Percentiles rank a stretch among this genome's conserved stretches.
phyloP scores from a whole-genome alignment of 2,329 filamentous ascomycete genomes.

The Apiospora sp. region DNA sequence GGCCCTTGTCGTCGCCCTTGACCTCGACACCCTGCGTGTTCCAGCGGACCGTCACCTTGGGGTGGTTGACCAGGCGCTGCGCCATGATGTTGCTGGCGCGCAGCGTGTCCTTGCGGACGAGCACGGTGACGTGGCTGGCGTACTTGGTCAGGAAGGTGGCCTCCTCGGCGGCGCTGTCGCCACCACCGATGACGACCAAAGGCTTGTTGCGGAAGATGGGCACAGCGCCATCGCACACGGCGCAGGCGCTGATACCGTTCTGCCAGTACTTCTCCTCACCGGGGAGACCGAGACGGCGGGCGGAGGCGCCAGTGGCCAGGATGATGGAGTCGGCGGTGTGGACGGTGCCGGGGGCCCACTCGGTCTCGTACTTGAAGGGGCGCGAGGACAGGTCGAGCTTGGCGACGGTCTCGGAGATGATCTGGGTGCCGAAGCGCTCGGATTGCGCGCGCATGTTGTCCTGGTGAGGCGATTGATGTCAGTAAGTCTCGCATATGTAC shows the following conservation, averaged over 20 bases:
- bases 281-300: conserved; percentile 79
- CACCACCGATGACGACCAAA: conserved; percentile 93
- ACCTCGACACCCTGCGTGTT: conserved; percentile 85
- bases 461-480: conserved; percentile 42
- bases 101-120: conserved; percentile 87
- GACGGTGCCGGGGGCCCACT: conserved; percentile 82
- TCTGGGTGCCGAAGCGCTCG: conserved; percentile 88
- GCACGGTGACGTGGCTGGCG: conserved; percentile 90
- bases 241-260: conserved; percentile 93
- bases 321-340: conserved; percentile 93
- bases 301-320: conserved; percentile 94
- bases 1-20: conserved; percentile 81
- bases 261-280: conserved; percentile 98
- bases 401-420: conserved; percentile 91
- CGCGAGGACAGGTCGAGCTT: conserved; percentile 84
- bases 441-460: conserved; percentile 94
- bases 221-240: conserved; percentile 95
- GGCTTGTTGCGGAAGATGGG: conserved; percentile 98
- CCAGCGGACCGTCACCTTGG: conserved; percentile 91
- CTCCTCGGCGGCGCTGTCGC: conserved; percentile 97
- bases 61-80: conserved; percentile 79
- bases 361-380: conserved; percentile 93
- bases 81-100: conserved; percentile 94
- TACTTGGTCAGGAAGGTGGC: conserved; percentile 98
- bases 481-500: background rate